Percentiles rank a stretch among this genome's conserved stretches.
Conservation (phyloP, 139 green algal genomes). For the Edaphochlamys debaryana region DNA sequence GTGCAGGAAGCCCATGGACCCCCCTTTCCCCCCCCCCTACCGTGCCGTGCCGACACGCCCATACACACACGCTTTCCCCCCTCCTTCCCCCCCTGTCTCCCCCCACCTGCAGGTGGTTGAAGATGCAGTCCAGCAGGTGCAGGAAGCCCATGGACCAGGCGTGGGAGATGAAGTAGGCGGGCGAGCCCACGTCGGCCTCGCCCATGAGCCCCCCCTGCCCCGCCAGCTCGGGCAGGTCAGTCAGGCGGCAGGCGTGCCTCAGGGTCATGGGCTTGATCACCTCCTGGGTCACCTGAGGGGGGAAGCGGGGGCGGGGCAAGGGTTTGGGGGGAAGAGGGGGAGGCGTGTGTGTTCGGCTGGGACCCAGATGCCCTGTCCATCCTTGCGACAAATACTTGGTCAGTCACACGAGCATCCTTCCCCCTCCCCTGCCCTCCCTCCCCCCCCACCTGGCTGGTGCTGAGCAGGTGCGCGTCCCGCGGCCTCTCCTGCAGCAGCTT, state of each 20-base stretch:
- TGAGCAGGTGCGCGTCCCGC: constrained; percentile 3
- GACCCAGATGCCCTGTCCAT: no score
- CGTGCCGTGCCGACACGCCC: no score
- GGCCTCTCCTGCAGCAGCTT: constrained; percentile 2
- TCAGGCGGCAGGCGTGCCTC: constrained; percentile 7
- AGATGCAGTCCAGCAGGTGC: constrained; percentile 24
- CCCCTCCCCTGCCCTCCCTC: no score
- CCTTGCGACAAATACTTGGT: no score
- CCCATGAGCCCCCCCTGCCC: background rate
- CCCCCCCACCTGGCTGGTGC: constrained; percentile 23
- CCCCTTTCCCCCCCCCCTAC: no score
- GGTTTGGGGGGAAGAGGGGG: background rate
- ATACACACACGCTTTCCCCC: no score
- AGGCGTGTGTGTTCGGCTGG: no score
- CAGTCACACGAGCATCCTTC: no score
- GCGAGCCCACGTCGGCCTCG: constrained; percentile 15
- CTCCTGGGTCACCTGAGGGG: constrained; percentile 17
- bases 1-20: no score
- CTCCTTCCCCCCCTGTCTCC: background rate
- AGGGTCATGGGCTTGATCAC: constrained; percentile 38
- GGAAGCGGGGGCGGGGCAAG: background rate
- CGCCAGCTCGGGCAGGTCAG: constrained; percentile 15
- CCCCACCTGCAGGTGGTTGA: constrained; percentile 38
- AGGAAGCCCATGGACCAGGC: constrained; percentile 41
- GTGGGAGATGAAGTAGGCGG: constrained; percentile 42